Evolutionary conservation across 2,329 filamentous ascomycete genomes (phyloP).

Genomic region (Alternaria sp.): DNA sequence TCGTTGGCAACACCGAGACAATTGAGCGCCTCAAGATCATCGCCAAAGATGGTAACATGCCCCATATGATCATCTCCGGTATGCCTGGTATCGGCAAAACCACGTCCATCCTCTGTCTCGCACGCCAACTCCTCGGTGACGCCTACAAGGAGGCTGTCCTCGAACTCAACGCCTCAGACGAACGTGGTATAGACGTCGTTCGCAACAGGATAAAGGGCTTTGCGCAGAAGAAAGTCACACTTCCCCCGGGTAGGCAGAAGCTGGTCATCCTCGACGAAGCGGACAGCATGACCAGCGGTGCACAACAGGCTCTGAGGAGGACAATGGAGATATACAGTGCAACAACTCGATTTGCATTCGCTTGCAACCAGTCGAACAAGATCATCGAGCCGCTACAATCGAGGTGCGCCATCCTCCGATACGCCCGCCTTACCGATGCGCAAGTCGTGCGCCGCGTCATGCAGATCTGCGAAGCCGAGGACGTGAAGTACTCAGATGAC

Average conservation of each 20-base stretch:
- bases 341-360: slow-evolving; percentile 96
- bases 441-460: slow-evolving; percentile 90
- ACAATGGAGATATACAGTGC: slow-evolving; percentile 99
- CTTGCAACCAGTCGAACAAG: slow-evolving; percentile 98
- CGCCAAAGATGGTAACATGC: slow-evolving; percentile 98
- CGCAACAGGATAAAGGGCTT: slow-evolving; percentile 98
- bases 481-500: slow-evolving; percentile 89
- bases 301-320: slow-evolving; percentile 89
- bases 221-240: slow-evolving; percentile 97
- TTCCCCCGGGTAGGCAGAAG: slow-evolving; percentile 90
- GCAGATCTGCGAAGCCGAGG: slow-evolving; percentile 92
- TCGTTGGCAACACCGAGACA: slow-evolving; percentile 97
- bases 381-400: slow-evolving; percentile 99
- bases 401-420: slow-evolving; percentile 92
- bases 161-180: slow-evolving; percentile 95
- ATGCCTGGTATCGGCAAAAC: slow-evolving; percentile 99
- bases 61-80: slow-evolving; percentile 98
- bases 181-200: slow-evolving; percentile 96
- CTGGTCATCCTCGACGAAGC: slow-evolving; percentile 97
- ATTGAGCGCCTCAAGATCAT: slow-evolving; percentile 98
- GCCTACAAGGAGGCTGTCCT: slow-evolving; percentile 97
- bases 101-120: slow-evolving; percentile 91
- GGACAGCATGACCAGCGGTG: slow-evolving; percentile 93
- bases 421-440: slow-evolving; percentile 87
- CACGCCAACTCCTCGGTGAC: slow-evolving; percentile 87